Evolutionary conservation across 371 early-diverging fungal species (phyloP), one percentile per base, ranked within the genome.

Genomic region (Mucor circinelloides): DNA sequence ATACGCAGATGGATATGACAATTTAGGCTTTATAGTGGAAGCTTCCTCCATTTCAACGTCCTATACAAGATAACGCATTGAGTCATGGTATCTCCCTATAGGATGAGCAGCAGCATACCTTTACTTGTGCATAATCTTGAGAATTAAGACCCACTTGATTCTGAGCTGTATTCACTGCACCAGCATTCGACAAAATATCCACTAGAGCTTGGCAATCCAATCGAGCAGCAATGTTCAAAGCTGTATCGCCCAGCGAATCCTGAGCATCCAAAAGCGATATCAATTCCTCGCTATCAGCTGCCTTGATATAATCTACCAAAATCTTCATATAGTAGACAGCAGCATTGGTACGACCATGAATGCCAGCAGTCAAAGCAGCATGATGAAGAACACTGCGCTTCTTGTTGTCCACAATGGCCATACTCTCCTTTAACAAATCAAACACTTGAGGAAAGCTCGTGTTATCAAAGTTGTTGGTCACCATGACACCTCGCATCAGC

Each of bases 331-430:
- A 96, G 67, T 93, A 95, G 42, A 85, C 62, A 15, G 90, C 86
- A 2, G 93, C 89, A 19, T 81, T 69, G 6, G 79, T 81, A 31
- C 92, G 85, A 1, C 89, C 90, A 21, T 89, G 85, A 21, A 80
- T 81, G 2, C 84, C 77, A 34, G 85, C 80, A 2, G 92, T 87
- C 4, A 91, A 71, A 0, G 90, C 90, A 31, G 93, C 90, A 72
- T 98, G 98, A 71, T 98, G 98, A 3, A 98, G 78, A 0, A 95
- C 87, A 0, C 91, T 94, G 23, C 95, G 87, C 50, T 86, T 84
- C 67, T 85, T 85, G 42, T 84, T 77, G 78, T 98, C 98, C 0
- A 78, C 74, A 28, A 88, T 56, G 4, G 80, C 75, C 23, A 96
- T 85, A 0, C 92, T 82, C 15, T 85, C 82, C 44, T 87, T 80